Base-by-base conservation (phyloP, 768 basidiomycete genomes). In the Rhodocollybia butyracea region DNA sequence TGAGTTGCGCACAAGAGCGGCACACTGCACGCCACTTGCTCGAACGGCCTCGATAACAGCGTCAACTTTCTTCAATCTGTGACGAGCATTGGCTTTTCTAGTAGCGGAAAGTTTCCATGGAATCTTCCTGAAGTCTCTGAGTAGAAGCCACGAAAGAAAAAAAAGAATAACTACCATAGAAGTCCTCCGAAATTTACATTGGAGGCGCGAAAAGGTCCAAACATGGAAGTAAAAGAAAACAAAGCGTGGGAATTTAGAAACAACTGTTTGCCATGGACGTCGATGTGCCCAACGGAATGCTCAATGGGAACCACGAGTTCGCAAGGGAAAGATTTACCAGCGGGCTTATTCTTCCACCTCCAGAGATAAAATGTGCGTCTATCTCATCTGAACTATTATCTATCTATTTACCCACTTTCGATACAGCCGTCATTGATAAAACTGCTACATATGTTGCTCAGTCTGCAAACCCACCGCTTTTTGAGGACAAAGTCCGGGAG, bases 401-500 rank as follows among this genome's bases (percentile, higher is more conserved):
- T 31, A 57, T 62, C n/a, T 47, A 65, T 36, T 24, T 12, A 19
- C 39, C 29, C 46, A 45, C 52, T 46, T 47, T 63, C 41, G 29
- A 50, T 54, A 31, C 59, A 95, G 93, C 87, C 55, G 93, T 98
- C 59, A 94, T 98, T 60, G 97, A 98, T 77, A 85, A 93, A 65
- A 99, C 97, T 13, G 95, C 97, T 3, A 71, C 80, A 12, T 93
- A 89, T 57, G 90, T 98, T 58, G 92, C 94, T 32, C 88, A 91
- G 60, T 96, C 94, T n/a, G 89, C 89, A 26, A 91, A 97, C 64
- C 94, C 95, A 6, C 83, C 86, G 10, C 85, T 89, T 63, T 94
- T 99, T 66, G 96, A 98, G 75, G 92, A 94, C 68, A 95, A 96
- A 75, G 94, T 99, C 70, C 86, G 94, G 63, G 94, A 98, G 74